These are phyloP conservation scores for Coccinonectria pachysandricola DNA, from an alignment of 2,329 filamentous ascomycete species.

Conservation along the genomic window DNA sequence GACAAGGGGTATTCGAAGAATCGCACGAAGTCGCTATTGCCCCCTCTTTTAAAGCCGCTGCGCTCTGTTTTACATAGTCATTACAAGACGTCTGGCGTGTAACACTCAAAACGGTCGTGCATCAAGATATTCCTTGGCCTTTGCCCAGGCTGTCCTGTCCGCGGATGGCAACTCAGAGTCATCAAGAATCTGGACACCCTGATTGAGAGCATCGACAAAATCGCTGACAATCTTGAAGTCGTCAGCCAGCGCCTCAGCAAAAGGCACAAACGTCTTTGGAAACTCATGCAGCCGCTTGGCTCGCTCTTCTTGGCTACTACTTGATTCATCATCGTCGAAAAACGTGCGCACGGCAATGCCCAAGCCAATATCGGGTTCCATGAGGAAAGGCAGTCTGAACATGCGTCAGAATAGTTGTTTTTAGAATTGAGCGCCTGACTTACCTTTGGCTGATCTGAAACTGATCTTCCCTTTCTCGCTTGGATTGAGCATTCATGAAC, in stretches of 20 bases:
- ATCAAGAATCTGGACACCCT: constrained; percentile 45
- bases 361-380: constrained; percentile 63
- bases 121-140: constrained; percentile 43
- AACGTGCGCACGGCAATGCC: constrained; percentile 74
- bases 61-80: no score
- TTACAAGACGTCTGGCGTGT: no score
- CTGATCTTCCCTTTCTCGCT: constrained; percentile 57
- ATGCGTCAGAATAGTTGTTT: constrained; percentile 7
- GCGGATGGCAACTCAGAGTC: constrained; percentile 34
- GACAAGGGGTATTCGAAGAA: constrained; percentile 14
- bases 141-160: constrained; percentile 44
- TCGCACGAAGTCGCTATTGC: constrained; percentile 4
- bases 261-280: constrained; percentile 45
- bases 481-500: constrained; percentile 70
- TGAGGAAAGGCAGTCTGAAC: constrained; percentile 52
- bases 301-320: constrained; percentile 40
- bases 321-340: constrained; percentile 58
- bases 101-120: constrained; percentile 32
- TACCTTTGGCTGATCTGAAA: constrained; percentile 64
- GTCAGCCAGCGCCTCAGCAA: constrained; percentile 46
- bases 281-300: constrained; percentile 38
- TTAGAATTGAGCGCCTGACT: constrained; percentile 22
- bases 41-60: not conserved
- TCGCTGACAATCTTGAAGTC: constrained; percentile 47
- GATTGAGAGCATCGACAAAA: constrained; percentile 48